These are phyloP conservation scores for Trypanosoma brucei DNA, from an alignment of 208 protist species.

Conservation along the genomic window DNA sequence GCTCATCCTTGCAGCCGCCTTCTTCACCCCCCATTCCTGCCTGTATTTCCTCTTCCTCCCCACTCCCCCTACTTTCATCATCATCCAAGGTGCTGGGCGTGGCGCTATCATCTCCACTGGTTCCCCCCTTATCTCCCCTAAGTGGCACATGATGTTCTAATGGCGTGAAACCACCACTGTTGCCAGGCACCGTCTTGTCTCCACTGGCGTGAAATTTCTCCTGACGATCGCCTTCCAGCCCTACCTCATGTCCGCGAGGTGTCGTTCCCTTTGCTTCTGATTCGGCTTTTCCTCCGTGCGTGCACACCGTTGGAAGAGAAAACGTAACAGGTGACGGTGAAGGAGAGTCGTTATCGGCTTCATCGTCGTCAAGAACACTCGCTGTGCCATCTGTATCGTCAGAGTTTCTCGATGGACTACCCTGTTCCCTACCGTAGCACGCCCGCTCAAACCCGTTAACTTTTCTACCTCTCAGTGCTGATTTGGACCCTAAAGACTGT, in stretches of 20 bases:
- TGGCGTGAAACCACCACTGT: background rate
- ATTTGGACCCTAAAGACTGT: background rate
- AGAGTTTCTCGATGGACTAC: background rate
- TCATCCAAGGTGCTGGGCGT: slow-evolving; percentile 63
- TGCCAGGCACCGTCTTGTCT: background rate
- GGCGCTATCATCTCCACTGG: slow-evolving; percentile 30
- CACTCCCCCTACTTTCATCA: slow-evolving; percentile 12
- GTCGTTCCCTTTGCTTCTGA: background rate
- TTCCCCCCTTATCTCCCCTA: background rate
- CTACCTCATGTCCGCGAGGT: background rate
- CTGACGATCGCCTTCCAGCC: background rate
- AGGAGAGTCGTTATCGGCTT: slow-evolving; percentile 23
- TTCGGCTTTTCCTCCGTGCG: slow-evolving; percentile 4
- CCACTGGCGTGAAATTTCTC: background rate
- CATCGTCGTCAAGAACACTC: slow-evolving; percentile 28
- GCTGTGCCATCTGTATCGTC: slow-evolving; percentile 32
- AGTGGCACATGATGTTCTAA: background rate
- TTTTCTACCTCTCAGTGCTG: background rate
- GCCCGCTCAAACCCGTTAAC: background rate
- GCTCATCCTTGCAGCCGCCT: background rate
- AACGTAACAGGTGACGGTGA: slow-evolving; percentile 18
- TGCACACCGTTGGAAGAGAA: background rate
- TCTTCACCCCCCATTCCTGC: background rate
- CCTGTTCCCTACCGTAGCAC: background rate
- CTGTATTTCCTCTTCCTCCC: background rate